phyloP scores from a whole-genome alignment of 768 basidiomycete genomes.

The Coprinellus micaceus region DNA sequence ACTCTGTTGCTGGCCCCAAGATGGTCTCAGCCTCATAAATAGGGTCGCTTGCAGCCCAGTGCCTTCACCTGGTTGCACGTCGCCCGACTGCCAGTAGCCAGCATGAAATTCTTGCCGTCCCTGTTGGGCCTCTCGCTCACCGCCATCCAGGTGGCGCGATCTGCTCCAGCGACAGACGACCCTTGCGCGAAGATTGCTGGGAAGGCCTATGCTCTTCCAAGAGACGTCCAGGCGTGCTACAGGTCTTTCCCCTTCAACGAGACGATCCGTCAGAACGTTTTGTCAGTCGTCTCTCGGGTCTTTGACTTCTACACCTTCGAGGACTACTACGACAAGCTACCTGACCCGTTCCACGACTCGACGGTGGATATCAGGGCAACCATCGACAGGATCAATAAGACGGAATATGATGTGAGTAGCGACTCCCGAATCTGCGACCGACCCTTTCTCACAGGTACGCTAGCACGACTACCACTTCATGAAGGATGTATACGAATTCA shows the following conservation, averaged over 20 bases:
- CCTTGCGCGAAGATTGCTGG: slow-evolving; percentile 39
- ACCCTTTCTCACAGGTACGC: too few relatives aligned
- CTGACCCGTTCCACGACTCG: slow-evolving; percentile 53
- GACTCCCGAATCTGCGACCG: not conserved
- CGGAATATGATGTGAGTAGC: slow-evolving; percentile 40
- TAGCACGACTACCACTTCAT: slow-evolving; percentile 72
- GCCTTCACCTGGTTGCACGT: not conserved
- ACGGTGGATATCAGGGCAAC: slow-evolving; percentile 51
- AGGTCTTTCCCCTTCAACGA: slow-evolving; percentile 57
- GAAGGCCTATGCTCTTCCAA: slow-evolving; percentile 44
- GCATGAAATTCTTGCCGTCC: not conserved
- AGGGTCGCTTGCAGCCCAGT: not conserved
- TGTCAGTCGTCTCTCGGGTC: slow-evolving; percentile 42
- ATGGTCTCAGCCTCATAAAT: not conserved
- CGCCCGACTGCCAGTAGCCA: not conserved
- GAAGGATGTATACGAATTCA: slow-evolving; percentile 51
- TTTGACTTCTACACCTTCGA: slow-evolving; percentile 56
- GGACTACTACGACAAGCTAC: slow-evolving; percentile 46
- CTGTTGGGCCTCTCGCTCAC: not conserved
- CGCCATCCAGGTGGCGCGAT: not conserved
- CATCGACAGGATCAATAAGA: slow-evolving; percentile 44
- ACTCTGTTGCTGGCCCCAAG: not conserved
- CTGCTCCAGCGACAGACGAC: slow-evolving; percentile 28
- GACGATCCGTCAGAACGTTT: slow-evolving; percentile 51
- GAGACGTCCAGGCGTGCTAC: slow-evolving; percentile 55